A percentile compares a stretch with the other conserved stretches of the same genome.
These are phyloP conservation scores for Pichia sp. DNA, from an alignment of 1,139 yeast species.

Conservation along the genomic window DNA sequence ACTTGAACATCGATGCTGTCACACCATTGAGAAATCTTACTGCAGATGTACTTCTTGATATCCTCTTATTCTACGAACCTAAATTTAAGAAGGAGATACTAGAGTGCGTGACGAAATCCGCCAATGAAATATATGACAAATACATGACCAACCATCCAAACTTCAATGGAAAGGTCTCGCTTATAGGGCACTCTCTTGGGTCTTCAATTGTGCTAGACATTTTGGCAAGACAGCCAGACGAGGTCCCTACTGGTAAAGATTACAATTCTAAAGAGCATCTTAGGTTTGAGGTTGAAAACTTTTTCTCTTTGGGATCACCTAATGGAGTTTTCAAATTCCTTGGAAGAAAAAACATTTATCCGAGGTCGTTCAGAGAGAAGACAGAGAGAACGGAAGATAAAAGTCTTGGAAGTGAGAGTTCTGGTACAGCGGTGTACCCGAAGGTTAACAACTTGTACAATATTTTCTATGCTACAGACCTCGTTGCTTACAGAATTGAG, in stretches of 20 bases:
- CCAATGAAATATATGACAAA: conserved; percentile 62
- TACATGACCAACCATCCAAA: conserved; percentile 65
- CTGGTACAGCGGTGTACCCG: conserved; percentile 36
- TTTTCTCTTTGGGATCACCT: conserved; percentile 86
- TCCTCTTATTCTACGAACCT: conserved; percentile 80
- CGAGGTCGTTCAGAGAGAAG: conserved; percentile 33
- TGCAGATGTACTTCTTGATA: conserved; percentile 84
- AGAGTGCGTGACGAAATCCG: conserved; percentile 60
- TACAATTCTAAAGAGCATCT: conserved; percentile 38
- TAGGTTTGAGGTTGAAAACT: conserved; percentile 66
- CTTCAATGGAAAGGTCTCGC: conserved; percentile 73
- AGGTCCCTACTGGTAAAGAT: conserved; percentile 26
- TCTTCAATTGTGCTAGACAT: conserved; percentile 82
- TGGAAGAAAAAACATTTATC: conserved; percentile 51
- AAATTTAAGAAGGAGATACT: conserved; percentile 60
- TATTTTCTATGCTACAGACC: conserved; percentile 84
- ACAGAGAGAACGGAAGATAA: background rate
- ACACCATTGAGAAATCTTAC: conserved; percentile 70
- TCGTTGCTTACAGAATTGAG: conserved; percentile 81
- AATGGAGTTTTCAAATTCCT: conserved; percentile 79
- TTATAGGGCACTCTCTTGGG: conserved; percentile 90
- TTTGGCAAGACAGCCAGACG: conserved; percentile 52
- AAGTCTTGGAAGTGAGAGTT: conserved; percentile 1
- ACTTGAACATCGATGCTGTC: conserved; percentile 78
- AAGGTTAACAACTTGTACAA: conserved; percentile 64